These are phyloP conservation scores for Penicillium taxi DNA, from an alignment of 495 filamentous ascomycete species.

Conservation along the genomic window DNA sequence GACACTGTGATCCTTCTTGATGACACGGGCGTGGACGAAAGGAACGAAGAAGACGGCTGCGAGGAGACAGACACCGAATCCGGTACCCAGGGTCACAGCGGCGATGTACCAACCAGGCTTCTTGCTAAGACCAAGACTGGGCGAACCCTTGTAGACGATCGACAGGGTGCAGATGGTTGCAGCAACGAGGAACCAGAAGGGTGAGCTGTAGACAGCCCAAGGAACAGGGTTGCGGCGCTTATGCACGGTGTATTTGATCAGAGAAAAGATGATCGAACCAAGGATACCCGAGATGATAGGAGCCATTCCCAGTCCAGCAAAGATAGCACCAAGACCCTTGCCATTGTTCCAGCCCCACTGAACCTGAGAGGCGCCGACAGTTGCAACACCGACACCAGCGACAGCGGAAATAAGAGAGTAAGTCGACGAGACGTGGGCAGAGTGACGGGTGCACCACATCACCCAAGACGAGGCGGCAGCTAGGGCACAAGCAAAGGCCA, in stretches of 20 bases:
- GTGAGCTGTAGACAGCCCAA: slow-evolving; percentile 50
- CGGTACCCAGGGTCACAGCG: slow-evolving; percentile 47
- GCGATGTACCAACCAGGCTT: slow-evolving; percentile 50
- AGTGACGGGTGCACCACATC: slow-evolving; percentile 57
- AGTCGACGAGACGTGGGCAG: slow-evolving; percentile 55
- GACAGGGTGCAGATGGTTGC: slow-evolving; percentile 51
- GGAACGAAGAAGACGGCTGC: slow-evolving; percentile 54
- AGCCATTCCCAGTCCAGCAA: slow-evolving; percentile 53
- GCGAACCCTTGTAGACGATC: slow-evolving; percentile 59
- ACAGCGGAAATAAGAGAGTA: slow-evolving; percentile 58
- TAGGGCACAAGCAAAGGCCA: slow-evolving; percentile 51
- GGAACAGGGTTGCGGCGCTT: slow-evolving; percentile 48
- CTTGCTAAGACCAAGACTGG: slow-evolving; percentile 45
- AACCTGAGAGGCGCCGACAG: slow-evolving; percentile 47
- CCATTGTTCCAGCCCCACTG: slow-evolving; percentile 57
- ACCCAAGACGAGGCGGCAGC: slow-evolving; percentile 48
- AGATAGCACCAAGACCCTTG: slow-evolving; percentile 53
- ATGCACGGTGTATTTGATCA: slow-evolving; percentile 53
- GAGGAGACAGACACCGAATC: slow-evolving; percentile 43
- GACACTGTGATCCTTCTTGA: slow-evolving; percentile 47
- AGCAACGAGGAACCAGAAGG: slow-evolving; percentile 52
- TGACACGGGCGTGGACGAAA: slow-evolving; percentile 44
- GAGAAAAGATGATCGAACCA: slow-evolving; percentile 49
- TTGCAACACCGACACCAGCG: slow-evolving; percentile 55
- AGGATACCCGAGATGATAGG: slow-evolving; percentile 51